Base-by-base conservation (phyloP, 73 alveolate genomes). In the Tetrahymena thermophila region DNA sequence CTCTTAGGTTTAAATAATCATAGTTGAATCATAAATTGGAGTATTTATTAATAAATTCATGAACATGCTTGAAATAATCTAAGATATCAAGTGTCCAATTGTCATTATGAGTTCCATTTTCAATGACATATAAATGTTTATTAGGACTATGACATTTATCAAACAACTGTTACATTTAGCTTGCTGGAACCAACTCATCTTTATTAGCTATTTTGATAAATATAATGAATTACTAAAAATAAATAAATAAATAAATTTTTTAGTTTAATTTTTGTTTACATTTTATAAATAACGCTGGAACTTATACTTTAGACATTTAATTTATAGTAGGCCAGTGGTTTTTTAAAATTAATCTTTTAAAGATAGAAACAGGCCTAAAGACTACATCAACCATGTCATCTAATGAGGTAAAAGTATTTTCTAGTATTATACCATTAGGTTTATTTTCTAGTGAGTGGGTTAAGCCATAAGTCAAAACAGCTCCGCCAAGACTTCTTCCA, bases 401-500 rank as follows among this genome's bases (percentile, higher is more conserved):
- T 19, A 94, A 35, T 21, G 94, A 17, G 7, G 96, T 94, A 50
- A 94, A 94, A 28, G 96, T 37, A 85, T 94, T 94, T 84, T 94
- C 96, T 6, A 94, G 35, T 35, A 94, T 94, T 17, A 94, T 43
- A 3, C 96, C 96, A 35, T 84, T 94, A 35, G 57, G 71, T 85
- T 94, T 1, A 19, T 43, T 25, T 58, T 94, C 56, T 58, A 43
- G 28, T 85, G 84, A 28, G 38, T 85, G 37, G 34, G 35, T 34
- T 9, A 84, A 35, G 16, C 94, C 94, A 83, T 85, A 94, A 19
- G 96, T 40, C 17, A 94, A 93, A 25, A 94, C 96, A 84, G 96
- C 96, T 28, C 96, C 96, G 10, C 96, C 96, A 15, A 94, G 93
- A 84, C 96, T 94, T 94, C 96, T 94, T 84, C 96, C 96, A 94